Conservation (phyloP, 768 basidiomycete species). For the Rhizopogon roseolus region DNA sequence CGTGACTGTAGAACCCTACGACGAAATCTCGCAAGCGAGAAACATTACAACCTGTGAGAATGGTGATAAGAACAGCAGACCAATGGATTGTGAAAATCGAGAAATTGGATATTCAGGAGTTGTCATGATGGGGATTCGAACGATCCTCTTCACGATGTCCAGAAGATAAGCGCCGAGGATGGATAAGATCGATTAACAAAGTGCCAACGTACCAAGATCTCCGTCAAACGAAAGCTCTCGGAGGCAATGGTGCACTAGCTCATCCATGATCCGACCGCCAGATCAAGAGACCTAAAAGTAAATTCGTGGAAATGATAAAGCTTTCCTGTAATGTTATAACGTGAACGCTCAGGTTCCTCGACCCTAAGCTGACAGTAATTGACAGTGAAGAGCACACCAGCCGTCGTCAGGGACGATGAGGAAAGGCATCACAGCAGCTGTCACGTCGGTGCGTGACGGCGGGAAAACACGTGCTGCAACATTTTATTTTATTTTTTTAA, state of each 20-base stretch:
- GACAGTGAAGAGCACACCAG: not conserved
- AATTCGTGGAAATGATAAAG: not conserved
- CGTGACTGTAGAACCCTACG: constrained; percentile 52
- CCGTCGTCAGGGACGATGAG: constrained; percentile 1
- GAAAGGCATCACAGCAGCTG: not conserved
- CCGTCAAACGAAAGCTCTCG: constrained; percentile 89
- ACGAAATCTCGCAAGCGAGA: constrained; percentile 72
- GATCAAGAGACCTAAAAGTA: not conserved
- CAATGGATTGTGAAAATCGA: constrained; percentile 10
- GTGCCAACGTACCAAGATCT: constrained; percentile 66
- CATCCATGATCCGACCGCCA: constrained; percentile 53
- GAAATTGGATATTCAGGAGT: constrained; percentile 13
- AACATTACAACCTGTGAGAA: constrained; percentile 60
- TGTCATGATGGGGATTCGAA: constrained; percentile 40
- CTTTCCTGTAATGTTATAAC: not conserved
- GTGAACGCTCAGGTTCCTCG: not conserved
- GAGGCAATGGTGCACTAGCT: constrained; percentile 78
- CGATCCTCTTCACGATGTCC: constrained; percentile 19
- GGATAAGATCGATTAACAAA: not conserved
- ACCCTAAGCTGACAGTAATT: not conserved
- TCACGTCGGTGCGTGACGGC: not conserved
- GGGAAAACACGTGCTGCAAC: no score
- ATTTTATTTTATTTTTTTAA: no score
- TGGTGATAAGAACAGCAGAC: constrained; percentile 6
- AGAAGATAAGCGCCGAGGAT: not conserved